Percentiles rank a stretch among this genome's conserved stretches.
Evolutionary conservation across 2,329 filamentous ascomycete species (phyloP).

Genomic region (Coniella lustricola): DNA sequence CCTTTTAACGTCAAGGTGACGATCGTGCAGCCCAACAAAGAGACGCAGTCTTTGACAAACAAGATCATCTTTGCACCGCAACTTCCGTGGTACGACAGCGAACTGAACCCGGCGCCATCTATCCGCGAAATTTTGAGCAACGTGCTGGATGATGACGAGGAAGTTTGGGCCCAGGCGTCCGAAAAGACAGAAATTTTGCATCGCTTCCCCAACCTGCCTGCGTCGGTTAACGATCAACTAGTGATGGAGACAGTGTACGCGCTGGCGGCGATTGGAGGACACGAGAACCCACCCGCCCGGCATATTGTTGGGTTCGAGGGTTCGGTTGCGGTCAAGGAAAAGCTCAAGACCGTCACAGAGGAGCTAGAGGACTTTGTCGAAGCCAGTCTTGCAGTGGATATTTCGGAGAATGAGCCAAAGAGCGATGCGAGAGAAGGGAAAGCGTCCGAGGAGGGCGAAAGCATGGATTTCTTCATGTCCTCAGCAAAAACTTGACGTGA

Average conservation of each 20-base stretch:
- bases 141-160: slow-evolving; percentile 69
- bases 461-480: slow-evolving; percentile 6
- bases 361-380: slow-evolving; percentile 95
- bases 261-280: slow-evolving; percentile 83
- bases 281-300: slow-evolving; percentile 88
- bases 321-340: slow-evolving; percentile 83
- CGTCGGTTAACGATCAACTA: slow-evolving; percentile 61
- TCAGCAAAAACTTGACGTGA: neutral
- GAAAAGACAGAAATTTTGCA: slow-evolving; percentile 44
- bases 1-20: slow-evolving; percentile 97
- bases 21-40: slow-evolving; percentile 91
- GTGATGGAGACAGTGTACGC: slow-evolving; percentile 88
- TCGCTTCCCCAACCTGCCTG: slow-evolving; percentile 68
- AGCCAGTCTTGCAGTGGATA: slow-evolving; percentile 78
- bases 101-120: slow-evolving; percentile 68
- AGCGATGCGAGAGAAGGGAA: slow-evolving; percentile 41
- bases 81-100: slow-evolving; percentile 56
- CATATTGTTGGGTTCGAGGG: slow-evolving; percentile 93
- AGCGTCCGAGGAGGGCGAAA: slow-evolving; percentile 10
- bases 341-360: slow-evolving; percentile 91
- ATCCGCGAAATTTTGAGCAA: slow-evolving; percentile 77
- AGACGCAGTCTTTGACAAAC: slow-evolving; percentile 82
- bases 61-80: slow-evolving; percentile 77
- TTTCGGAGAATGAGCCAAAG: slow-evolving; percentile 52
- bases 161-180: slow-evolving; percentile 38